phyloP scores from a whole-genome alignment of 805 yeast species.

The Kazachstania kunashirensis region DNA sequence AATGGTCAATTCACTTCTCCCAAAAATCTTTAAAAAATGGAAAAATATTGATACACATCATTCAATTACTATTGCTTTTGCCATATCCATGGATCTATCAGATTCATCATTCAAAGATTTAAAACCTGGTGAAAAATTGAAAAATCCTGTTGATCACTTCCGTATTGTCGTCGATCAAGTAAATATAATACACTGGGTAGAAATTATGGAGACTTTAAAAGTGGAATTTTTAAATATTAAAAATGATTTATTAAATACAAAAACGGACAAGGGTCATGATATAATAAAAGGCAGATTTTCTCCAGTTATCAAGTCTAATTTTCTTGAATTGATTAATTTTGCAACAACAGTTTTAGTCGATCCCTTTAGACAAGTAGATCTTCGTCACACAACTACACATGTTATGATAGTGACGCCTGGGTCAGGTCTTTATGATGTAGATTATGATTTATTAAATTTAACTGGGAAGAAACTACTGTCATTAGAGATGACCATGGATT shows the following conservation, averaged over 20 bases:
- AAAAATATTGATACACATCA: constrained; percentile 81
- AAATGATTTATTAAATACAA: constrained; percentile 51
- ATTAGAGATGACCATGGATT: constrained; percentile 79
- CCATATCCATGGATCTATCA: constrained; percentile 54
- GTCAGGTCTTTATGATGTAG: constrained; percentile 87
- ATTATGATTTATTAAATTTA: constrained; percentile 60
- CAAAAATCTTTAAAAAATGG: constrained; percentile 84
- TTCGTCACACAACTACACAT: constrained; percentile 86
- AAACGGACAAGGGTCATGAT: constrained; percentile 27
- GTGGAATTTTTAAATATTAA: constrained; percentile 77
- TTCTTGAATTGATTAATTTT: constrained; percentile 77
- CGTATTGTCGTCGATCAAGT: constrained; percentile 94
- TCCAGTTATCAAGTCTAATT: constrained; percentile 84
- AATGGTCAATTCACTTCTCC: constrained; percentile 84
- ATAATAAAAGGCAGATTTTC: constrained; percentile 52
- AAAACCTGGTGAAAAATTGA: constrained; percentile 62
- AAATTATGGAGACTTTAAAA: constrained; percentile 79
- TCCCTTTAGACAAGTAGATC: constrained; percentile 73
- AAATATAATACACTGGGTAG: constrained; percentile 78
- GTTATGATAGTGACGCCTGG: constrained; percentile 85
- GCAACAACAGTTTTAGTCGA: constrained; percentile 71
- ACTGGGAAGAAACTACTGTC: constrained; percentile 69
- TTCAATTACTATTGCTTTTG: constrained; percentile 82
- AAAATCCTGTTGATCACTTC: constrained; percentile 66
- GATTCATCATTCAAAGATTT: constrained; percentile 45